phyloP scores from a whole-genome alignment of 768 basidiomycete species.

The Leucosporidium scottii region DNA sequence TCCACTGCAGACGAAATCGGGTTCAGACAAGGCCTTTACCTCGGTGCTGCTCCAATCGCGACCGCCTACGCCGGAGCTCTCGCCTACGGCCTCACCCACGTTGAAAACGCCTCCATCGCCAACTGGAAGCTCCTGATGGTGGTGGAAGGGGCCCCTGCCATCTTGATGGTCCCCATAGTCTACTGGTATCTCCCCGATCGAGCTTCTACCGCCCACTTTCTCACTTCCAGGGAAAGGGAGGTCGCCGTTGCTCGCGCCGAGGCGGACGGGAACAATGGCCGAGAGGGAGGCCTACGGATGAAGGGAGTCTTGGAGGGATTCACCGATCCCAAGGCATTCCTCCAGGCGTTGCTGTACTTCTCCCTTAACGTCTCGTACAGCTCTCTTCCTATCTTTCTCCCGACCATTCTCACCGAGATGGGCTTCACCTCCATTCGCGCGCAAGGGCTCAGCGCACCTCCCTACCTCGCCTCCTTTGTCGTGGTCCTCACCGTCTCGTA shows the following conservation, averaged over 20 bases:
- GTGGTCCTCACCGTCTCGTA: constrained; percentile 1
- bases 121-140: constrained; percentile 1
- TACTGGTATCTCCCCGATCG: constrained; percentile 14
- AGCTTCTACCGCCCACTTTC: constrained; percentile 7
- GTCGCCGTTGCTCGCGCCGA: not conserved
- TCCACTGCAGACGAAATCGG: not conserved
- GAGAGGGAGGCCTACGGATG: not conserved
- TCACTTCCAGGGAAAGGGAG: not conserved
- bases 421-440: constrained; percentile 19
- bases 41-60: not conserved
- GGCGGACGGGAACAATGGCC: not conserved
- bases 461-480: constrained; percentile 16
- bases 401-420: constrained; percentile 14
- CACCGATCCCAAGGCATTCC: constrained; percentile 7
- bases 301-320: not conserved
- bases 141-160: constrained; percentile 11
- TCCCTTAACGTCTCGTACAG: constrained; percentile 15
- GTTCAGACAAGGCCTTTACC: constrained; percentile 4
- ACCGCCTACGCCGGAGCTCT: constrained; percentile 11
- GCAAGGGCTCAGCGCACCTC: constrained; percentile 17
- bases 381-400: constrained; percentile 19
- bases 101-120: constrained; percentile 1
- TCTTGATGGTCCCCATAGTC: constrained; percentile 3
- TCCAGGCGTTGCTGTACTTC: constrained; percentile 16
- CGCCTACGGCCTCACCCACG: constrained; percentile 17